A percentile compares a stretch with the other conserved stretches of the same genome.
Conservation (phyloP, 331 rosid genomes). For the Quercus tomentella region DNA sequence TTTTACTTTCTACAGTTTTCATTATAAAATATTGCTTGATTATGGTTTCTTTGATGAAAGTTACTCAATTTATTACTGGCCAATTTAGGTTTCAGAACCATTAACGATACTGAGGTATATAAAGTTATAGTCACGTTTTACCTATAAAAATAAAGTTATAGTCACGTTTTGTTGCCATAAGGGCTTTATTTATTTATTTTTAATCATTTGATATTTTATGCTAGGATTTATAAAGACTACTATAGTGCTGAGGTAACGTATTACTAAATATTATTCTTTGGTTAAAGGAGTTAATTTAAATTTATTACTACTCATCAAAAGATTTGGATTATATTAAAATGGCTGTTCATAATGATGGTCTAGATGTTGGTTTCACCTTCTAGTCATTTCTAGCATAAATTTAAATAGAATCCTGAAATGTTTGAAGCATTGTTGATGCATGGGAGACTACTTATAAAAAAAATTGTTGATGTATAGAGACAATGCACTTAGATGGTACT, state of each 20-base stretch:
- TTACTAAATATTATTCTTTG: neutral
- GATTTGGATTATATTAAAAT: neutral
- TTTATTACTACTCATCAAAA: neutral
- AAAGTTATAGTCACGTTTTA: neutral
- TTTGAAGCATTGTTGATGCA: neutral
- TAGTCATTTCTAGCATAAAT: neutral
- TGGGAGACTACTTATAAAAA: neutral
- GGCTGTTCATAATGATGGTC: neutral
- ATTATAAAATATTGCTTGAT: neutral
- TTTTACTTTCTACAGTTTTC: slow-evolving; percentile 6
- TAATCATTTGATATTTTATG: neutral
- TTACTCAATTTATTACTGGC: slow-evolving; percentile 8
- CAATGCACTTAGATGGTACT: neutral
- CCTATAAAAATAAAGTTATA: no score
- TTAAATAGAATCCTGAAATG: neutral
- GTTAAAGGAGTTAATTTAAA: neutral
- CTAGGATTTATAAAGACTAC: neutral
- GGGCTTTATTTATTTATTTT: neutral
- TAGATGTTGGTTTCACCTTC: neutral
- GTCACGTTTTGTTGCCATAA: neutral
- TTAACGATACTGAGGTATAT: neutral
- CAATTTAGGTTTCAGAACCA: neutral
- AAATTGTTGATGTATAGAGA: neutral
- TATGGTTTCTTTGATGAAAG: neutral
- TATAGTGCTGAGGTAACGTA: neutral